phyloP scores from a whole-genome alignment of 176 grass and related monocot species.

The Ampelocalamus luodianensis region DNA sequence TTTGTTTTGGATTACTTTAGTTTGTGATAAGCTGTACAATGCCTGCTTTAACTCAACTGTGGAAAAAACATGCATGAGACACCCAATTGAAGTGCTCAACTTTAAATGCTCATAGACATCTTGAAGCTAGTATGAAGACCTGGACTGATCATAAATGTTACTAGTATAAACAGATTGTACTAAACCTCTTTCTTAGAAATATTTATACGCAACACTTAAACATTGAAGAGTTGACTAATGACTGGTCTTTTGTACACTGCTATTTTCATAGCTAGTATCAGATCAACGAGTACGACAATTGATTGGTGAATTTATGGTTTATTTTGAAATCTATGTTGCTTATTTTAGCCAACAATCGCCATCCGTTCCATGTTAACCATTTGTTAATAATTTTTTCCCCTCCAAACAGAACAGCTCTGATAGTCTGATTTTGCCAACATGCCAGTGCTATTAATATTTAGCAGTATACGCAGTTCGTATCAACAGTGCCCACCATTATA shows the following conservation, averaged over 20 bases:
- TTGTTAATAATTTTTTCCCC: not conserved
- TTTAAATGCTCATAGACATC: conserved; percentile 12
- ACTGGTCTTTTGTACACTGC: conserved; percentile 14
- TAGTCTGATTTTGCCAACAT: conserved; percentile 24
- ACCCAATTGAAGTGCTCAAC: not conserved
- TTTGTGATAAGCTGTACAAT: conserved; percentile 4
- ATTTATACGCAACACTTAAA: not conserved
- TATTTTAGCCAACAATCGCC: not conserved
- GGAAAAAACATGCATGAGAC: conserved; percentile 20
- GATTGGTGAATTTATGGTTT: not conserved
- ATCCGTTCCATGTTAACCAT: conserved; percentile 7
- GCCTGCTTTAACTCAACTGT: not conserved
- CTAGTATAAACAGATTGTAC: not conserved
- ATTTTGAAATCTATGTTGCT: not conserved
- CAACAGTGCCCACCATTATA: not conserved
- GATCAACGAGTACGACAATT: not conserved
- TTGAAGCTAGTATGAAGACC: not conserved
- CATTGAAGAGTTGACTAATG: conserved; percentile 9
- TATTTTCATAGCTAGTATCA: conserved; percentile 24
- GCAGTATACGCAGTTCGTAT: conserved; percentile 2
- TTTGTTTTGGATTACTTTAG: conserved; percentile 10
- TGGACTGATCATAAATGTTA: conserved; percentile 12
- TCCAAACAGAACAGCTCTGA: not conserved
- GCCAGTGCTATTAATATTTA: conserved; percentile 21
- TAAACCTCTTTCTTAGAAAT: not conserved